Conservation (phyloP, 331 rosid species). For the Dryas integrifolia region DNA sequence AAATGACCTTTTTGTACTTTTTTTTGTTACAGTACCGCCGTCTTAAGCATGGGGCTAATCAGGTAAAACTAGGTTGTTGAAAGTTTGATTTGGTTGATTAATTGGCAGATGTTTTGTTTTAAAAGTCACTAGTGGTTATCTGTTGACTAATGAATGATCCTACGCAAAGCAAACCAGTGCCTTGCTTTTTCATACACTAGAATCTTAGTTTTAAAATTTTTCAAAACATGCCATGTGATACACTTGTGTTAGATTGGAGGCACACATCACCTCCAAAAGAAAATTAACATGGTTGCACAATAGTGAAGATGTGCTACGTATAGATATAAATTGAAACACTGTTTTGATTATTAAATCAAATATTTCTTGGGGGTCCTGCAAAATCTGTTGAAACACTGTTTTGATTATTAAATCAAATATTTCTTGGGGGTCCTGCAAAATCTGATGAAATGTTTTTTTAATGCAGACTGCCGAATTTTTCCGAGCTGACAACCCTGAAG, state of each 20-base stretch:
- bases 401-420: background rate
- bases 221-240: background rate
- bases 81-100: background rate
- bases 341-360: background rate
- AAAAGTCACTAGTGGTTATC: slow-evolving; percentile 2
- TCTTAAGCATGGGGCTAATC: slow-evolving; percentile 91
- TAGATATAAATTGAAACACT: background rate
- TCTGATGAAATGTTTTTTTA: slow-evolving; percentile 25
- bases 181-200: background rate
- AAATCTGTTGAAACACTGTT: slow-evolving; percentile 11
- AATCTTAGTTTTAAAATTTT: background rate
- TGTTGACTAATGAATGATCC: slow-evolving; percentile 12
- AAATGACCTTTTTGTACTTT: slow-evolving; percentile 17
- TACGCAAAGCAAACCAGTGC: background rate
- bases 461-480: slow-evolving; percentile 93
- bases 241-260: background rate
- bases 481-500: slow-evolving; percentile 97
- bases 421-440: slow-evolving; percentile 1
- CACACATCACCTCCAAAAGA: background rate
- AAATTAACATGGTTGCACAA: background rate
- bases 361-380: slow-evolving; percentile 3
- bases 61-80: slow-evolving; percentile 46
- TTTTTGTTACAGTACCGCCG: slow-evolving; percentile 81
- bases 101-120: slow-evolving; percentile 1
- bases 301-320: background rate